Evolutionary conservation across 176 grass and related monocot species (phyloP).

Genomic region (Zoysia pacifica): DNA sequence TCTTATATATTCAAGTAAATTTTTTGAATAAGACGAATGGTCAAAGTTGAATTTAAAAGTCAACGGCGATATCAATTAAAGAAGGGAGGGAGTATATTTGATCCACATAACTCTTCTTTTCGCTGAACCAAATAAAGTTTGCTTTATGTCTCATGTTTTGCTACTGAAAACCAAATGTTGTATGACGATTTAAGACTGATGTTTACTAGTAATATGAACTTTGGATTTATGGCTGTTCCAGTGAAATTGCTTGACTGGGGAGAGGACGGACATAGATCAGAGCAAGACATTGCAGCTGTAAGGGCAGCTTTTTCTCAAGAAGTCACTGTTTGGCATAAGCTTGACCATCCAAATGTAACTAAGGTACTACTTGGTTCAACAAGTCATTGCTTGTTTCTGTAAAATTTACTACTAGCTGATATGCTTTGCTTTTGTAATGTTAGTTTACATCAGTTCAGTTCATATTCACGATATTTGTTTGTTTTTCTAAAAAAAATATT

Average conservation of each 20-base stretch:
- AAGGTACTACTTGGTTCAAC: constrained; percentile 56
- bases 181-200: background rate
- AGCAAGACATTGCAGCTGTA: constrained; percentile 72
- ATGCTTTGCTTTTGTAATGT: background rate
- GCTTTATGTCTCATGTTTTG: background rate
- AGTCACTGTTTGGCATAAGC: constrained; percentile 92
- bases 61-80: too few relatives aligned
- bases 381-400: background rate
- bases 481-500: background rate
- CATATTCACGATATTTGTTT: background rate
- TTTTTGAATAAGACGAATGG: too few relatives aligned
- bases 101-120: background rate
- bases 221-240: constrained; percentile 34
- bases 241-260: constrained; percentile 99
- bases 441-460: background rate
- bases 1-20: too few relatives aligned
- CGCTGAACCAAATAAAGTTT: background rate
- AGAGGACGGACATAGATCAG: constrained; percentile 83
- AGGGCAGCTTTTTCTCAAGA: constrained; percentile 87
- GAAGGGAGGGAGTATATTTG: background rate
- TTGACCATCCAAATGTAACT: constrained; percentile 98
- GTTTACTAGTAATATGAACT: background rate
- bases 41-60: too few relatives aligned
- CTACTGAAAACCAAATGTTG: background rate
- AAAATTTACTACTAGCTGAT: background rate